phyloP scores from a whole-genome alignment of 108 stramenopile genomes.

The Chaetoceros muelleri region DNA sequence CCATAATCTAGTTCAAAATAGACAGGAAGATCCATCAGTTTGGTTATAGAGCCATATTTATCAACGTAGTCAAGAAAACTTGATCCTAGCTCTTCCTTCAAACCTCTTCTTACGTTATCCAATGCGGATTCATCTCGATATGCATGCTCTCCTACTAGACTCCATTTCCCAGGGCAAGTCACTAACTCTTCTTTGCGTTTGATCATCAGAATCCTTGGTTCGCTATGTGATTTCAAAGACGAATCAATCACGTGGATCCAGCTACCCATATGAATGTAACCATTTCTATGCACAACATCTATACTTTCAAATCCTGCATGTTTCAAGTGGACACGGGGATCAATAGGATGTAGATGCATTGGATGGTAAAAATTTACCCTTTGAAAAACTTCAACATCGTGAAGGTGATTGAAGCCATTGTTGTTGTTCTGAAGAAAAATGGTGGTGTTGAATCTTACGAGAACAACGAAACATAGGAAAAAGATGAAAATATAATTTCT shows the following conservation, averaged over 20 bases:
- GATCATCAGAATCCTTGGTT: conserved; percentile 16
- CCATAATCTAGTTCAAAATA: conserved; percentile 8
- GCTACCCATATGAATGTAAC: conserved; percentile 5
- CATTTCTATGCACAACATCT: conserved; percentile 7
- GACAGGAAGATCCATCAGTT: not conserved
- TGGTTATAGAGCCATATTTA: not conserved
- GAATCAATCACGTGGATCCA: conserved; percentile 8
- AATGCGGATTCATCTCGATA: not conserved
- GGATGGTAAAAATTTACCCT: too few species aligned
- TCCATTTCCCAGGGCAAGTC: conserved; percentile 9
- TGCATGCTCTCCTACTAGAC: conserved; percentile 11
- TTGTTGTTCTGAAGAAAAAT: too few species aligned
- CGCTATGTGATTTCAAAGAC: conserved; percentile 16
- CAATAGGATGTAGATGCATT: not conserved
- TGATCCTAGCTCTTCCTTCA: conserved; percentile 11
- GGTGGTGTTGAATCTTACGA: too few species aligned
- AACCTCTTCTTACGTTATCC: conserved; percentile 2
- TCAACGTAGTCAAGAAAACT: not conserved
- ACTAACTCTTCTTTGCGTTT: conserved; percentile 4
- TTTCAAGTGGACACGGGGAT: not conserved
- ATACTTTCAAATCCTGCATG: not conserved
- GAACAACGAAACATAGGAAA: too few species aligned
- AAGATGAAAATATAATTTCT: too few species aligned
- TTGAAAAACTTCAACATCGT: too few species aligned
- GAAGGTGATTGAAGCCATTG: too few species aligned